Conservation (phyloP, 805 yeast genomes). For the Teunomyces tritomae region DNA sequence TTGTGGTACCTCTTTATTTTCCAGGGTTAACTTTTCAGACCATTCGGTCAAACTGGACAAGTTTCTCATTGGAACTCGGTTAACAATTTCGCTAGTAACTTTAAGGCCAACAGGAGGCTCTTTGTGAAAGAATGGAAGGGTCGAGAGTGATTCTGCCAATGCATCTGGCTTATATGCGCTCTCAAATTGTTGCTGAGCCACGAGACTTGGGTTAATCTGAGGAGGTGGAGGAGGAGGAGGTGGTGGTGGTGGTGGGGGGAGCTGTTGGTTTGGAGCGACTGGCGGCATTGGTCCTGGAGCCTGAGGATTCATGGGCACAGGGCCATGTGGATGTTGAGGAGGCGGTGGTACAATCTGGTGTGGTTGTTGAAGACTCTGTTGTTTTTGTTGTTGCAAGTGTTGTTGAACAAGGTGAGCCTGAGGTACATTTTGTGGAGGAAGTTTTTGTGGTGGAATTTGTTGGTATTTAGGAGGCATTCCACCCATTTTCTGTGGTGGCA, state of each 20-base stretch:
- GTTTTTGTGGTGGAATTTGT: background rate
- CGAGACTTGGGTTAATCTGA: constrained; percentile 7
- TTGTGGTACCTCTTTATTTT: constrained; percentile 41
- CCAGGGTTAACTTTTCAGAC: constrained; percentile 48
- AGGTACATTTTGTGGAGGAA: background rate
- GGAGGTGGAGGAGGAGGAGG: background rate
- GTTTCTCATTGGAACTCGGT: constrained; percentile 21
- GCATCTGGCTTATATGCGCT: background rate
- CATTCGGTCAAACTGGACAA: constrained; percentile 43
- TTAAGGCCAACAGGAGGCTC: background rate
- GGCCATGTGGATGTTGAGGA: constrained; percentile 9
- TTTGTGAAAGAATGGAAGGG: background rate
- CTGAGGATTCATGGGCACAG: background rate
- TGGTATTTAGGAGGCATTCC: background rate
- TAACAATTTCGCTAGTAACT: constrained; percentile 7
- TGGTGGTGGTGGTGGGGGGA: background rate
- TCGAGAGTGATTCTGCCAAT: constrained; percentile 3
- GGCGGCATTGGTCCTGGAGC: background rate
- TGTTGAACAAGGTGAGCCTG: background rate
- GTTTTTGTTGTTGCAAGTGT: constrained; percentile 7
- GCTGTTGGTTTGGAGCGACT: background rate
- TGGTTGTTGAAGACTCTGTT: constrained; percentile 8
- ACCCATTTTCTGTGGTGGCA: background rate
- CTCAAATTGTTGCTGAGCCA: constrained; percentile 1
- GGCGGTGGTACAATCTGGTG: constrained; percentile 7